Evolutionary conservation across 2,329 filamentous ascomycete genomes (phyloP).

Genomic region (Bipolaris cookei): DNA sequence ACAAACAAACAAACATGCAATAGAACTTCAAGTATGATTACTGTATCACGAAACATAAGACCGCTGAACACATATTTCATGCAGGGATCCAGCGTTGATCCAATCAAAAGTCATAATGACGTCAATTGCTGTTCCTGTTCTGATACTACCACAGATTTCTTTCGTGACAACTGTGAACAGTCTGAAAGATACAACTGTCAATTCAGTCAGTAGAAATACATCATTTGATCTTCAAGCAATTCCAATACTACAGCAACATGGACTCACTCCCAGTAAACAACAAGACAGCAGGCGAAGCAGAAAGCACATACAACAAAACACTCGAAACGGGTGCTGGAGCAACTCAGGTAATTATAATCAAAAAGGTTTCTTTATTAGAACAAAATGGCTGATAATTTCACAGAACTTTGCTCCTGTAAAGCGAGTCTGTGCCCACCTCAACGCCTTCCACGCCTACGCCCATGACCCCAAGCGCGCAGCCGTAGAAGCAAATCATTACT

Average conservation of each 20-base stretch:
- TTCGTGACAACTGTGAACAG: not conserved
- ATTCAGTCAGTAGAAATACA: not conserved
- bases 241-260: conserved; percentile 24
- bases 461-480: conserved; percentile 67
- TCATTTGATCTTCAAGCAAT: too few relatives aligned
- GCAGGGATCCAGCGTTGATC: not conserved
- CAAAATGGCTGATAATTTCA: not conserved
- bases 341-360: conserved; percentile 58
- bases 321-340: conserved; percentile 67
- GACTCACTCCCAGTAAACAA: conserved; percentile 50
- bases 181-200: too few relatives aligned
- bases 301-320: conserved; percentile 62
- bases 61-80: not conserved
- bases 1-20: too few relatives aligned
- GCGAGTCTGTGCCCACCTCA: conserved; percentile 80
- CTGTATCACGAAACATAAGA: too few relatives aligned
- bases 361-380: too few relatives aligned
- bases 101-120: conserved; percentile 16
- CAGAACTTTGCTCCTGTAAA: conserved; percentile 72
- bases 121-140: conserved; percentile 9
- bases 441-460: conserved; percentile 87
- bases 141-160: not conserved
- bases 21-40: too few relatives aligned
- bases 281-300: conserved; percentile 57
- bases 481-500: conserved; percentile 86